phyloP scores from a whole-genome alignment of 768 basidiomycete genomes.

The Termitomyces sp. region DNA sequence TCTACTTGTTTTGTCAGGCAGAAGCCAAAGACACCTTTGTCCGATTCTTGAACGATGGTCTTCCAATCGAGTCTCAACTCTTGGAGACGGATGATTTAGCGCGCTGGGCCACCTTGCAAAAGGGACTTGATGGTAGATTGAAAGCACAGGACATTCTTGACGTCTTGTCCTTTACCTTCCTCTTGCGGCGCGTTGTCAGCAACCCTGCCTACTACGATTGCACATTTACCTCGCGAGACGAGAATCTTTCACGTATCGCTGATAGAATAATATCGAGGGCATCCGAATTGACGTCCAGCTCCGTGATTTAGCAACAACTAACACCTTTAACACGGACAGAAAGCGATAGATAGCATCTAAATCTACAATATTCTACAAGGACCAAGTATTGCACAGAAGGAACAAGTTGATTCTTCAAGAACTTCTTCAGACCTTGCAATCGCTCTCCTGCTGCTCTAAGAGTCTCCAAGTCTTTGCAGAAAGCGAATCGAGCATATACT shows the following conservation, averaged over 20 bases:
- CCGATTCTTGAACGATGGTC: conserved; percentile 82
- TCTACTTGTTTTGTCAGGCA: conserved; percentile 86
- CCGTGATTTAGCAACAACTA: background rate
- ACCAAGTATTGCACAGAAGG: conserved; percentile 4
- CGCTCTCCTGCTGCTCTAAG: conserved; percentile 78
- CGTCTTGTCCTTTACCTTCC: conserved; percentile 76
- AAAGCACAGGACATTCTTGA: conserved; percentile 72
- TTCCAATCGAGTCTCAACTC: conserved; percentile 85
- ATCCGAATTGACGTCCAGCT: background rate
- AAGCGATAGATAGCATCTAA: background rate
- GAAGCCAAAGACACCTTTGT: conserved; percentile 80
- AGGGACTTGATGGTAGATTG: conserved; percentile 32
- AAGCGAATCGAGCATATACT: conserved; percentile 83
- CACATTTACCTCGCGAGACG: conserved; percentile 36
- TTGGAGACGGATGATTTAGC: conserved; percentile 45
- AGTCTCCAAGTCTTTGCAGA: conserved; percentile 93
- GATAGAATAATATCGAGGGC: conserved; percentile 42
- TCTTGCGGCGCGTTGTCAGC: conserved; percentile 61
- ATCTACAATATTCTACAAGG: conserved; percentile 3
- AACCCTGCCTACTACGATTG: conserved; percentile 89
- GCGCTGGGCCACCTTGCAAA: conserved; percentile 42
- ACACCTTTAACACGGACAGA: background rate
- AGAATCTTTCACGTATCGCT: conserved; percentile 66
- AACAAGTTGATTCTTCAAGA: conserved; percentile 25
- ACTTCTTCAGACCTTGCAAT: conserved; percentile 72